Evolutionary conservation across 805 yeast genomes (phyloP).

Genomic region (Kuraishia hungarica): DNA sequence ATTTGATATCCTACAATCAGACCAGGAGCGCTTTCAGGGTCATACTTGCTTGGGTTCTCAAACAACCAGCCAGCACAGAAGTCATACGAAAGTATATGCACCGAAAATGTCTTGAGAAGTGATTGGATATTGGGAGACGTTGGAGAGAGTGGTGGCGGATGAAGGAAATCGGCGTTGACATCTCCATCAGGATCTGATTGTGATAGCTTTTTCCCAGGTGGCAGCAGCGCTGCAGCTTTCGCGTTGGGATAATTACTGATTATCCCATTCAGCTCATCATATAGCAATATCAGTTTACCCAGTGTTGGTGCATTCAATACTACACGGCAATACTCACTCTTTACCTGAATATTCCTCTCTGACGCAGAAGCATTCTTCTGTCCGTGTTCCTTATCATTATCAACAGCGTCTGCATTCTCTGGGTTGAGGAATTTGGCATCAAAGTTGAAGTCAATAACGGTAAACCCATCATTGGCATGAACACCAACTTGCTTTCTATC

Average conservation of each 20-base stretch:
- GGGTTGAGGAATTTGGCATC: slow-evolving; percentile 33
- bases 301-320: slow-evolving; percentile 43
- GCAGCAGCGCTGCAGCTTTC: neutral
- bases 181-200: neutral
- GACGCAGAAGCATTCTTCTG: slow-evolving; percentile 18
- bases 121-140: neutral
- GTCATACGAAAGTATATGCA: slow-evolving; percentile 53
- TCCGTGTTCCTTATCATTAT: slow-evolving; percentile 31
- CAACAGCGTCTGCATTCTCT: slow-evolving; percentile 13
- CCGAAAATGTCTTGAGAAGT: slow-evolving; percentile 31
- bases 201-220: neutral
- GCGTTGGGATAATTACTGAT: neutral
- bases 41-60: slow-evolving; percentile 26
- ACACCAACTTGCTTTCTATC: slow-evolving; percentile 15
- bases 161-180: neutral
- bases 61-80: slow-evolving; percentile 77
- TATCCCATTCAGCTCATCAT: neutral
- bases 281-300: neutral
- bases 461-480: slow-evolving; percentile 23
- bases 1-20: slow-evolving; percentile 71
- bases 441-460: slow-evolving; percentile 37
- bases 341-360: slow-evolving; percentile 42
- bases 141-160: neutral
- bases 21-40: slow-evolving; percentile 39
- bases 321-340: slow-evolving; percentile 49